phyloP scores from a whole-genome alignment of 495 filamentous ascomycete genomes.

The Neurospora sp. region DNA sequence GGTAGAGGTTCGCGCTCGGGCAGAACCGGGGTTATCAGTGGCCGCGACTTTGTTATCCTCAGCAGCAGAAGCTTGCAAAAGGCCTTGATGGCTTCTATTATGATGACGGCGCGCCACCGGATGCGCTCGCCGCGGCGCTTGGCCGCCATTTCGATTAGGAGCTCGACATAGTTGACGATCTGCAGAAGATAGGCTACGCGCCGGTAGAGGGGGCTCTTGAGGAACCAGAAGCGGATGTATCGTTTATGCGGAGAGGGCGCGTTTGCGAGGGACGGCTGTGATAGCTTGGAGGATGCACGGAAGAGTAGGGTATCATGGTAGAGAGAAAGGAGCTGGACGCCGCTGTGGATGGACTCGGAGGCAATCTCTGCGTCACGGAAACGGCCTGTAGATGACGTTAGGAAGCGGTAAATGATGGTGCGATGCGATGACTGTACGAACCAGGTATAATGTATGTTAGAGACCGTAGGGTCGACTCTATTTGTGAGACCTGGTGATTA shows the following conservation, averaged over 20 bases:
- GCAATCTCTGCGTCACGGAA: conserved; percentile 90
- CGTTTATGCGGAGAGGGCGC: conserved; percentile 68
- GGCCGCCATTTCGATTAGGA: conserved; percentile 77
- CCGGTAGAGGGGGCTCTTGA: conserved; percentile 63
- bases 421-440: conserved; percentile 23
- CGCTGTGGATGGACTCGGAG: conserved; percentile 84
- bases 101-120: conserved; percentile 81
- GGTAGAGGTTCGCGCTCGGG: conserved; percentile 72
- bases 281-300: conserved; percentile 43
- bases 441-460: conserved; percentile 93
- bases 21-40: conserved; percentile 72
- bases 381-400: conserved; percentile 47
- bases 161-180: conserved; percentile 85
- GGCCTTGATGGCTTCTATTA: conserved; percentile 81
- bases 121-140: conserved; percentile 72
- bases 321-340: conserved; percentile 79
- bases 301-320: conserved; percentile 90
- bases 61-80: conserved; percentile 74
- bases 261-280: conserved; percentile 31
- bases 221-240: conserved; percentile 84
- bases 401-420: neutral
- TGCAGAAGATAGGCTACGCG: conserved; percentile 70
- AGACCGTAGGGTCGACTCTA: conserved; percentile 83
- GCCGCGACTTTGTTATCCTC: conserved; percentile 71
- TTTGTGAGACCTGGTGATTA: conserved; percentile 78